A percentile compares a stretch with the other conserved stretches of the same genome.
These are phyloP conservation scores for Leishmania martiniquensis DNA, from an alignment of 208 protist genomes.

Conservation along the genomic window DNA sequence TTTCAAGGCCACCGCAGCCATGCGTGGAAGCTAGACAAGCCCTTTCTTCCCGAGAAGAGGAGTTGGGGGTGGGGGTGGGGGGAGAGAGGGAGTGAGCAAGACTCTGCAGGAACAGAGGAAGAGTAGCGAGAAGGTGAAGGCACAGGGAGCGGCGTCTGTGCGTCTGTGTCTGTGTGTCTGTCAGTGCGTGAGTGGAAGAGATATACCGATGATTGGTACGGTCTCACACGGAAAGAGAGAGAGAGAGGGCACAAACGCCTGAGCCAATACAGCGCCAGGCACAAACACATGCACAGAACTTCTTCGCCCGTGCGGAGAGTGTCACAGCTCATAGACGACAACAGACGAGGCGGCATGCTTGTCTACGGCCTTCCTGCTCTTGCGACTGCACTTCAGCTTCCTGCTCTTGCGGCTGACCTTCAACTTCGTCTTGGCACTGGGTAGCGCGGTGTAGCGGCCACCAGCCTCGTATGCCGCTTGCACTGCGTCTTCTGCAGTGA, in stretches of 20 bases:
- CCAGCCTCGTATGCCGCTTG: neutral
- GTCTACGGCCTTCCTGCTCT: neutral
- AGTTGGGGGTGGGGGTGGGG: too few species aligned
- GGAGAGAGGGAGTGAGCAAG: too few species aligned
- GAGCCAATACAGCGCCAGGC: too few species aligned
- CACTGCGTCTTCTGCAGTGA: neutral
- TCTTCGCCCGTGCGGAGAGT: neutral
- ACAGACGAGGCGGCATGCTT: neutral
- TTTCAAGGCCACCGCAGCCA: too few species aligned
- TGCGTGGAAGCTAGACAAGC: too few species aligned
- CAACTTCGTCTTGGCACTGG: neutral
- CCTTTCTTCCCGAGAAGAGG: too few species aligned
- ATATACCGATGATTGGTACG: neutral
- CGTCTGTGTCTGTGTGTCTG: too few species aligned
- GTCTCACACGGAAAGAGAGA: neutral
- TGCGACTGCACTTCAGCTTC: neutral
- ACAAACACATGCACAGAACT: neutral
- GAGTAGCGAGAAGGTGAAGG: neutral
- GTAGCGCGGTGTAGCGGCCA: neutral
- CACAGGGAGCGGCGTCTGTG: neutral
- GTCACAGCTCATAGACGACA: conserved; percentile 1
- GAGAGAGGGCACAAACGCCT: neutral
- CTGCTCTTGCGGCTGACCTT: conserved; percentile 1
- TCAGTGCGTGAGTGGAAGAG: neutral
- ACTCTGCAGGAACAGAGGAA: too few species aligned